Evolutionary conservation across 202 grass and related monocot species (phyloP).

Genomic region (Miscanthus sacchariflorus): DNA sequence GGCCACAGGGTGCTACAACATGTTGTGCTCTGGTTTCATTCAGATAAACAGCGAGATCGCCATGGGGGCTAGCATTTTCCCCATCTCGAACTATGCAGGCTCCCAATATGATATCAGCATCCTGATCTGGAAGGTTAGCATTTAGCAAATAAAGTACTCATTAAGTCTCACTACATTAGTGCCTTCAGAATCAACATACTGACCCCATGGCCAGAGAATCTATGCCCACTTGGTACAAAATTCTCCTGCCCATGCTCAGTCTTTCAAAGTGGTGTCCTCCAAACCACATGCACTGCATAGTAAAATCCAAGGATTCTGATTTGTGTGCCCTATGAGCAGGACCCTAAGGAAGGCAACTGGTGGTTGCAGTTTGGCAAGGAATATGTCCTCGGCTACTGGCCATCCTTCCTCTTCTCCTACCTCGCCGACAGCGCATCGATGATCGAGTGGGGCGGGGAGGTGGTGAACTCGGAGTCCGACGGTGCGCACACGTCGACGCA

Average conservation of each 20-base stretch:
- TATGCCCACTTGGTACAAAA: slow-evolving; percentile 36
- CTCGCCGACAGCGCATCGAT: slow-evolving; percentile 59
- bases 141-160: slow-evolving; percentile 27
- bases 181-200: slow-evolving; percentile 29
- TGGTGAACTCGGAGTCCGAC: slow-evolving; percentile 56
- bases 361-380: slow-evolving; percentile 78
- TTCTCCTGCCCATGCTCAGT: slow-evolving; percentile 30
- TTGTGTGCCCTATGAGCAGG: slow-evolving; percentile 41
- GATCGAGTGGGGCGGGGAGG: slow-evolving; percentile 66
- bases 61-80: slow-evolving; percentile 56
- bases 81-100: slow-evolving; percentile 51
- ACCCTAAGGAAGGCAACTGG: slow-evolving; percentile 82
- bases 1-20: slow-evolving; percentile 71
- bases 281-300: slow-evolving; percentile 22
- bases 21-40: slow-evolving; percentile 66
- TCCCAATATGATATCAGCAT: slow-evolving; percentile 64
- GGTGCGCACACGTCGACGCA: slow-evolving; percentile 60
- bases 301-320: slow-evolving; percentile 38
- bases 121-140: slow-evolving; percentile 57
- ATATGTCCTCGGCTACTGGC: slow-evolving; percentile 80
- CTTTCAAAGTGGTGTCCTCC: slow-evolving; percentile 27
- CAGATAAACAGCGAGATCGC: slow-evolving; percentile 60
- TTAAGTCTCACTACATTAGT: slow-evolving; percentile 25
- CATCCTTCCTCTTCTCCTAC: slow-evolving; percentile 77
- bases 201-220: slow-evolving; percentile 39